Evolutionary conservation across 225 moss, liverwort and hornwort species (phyloP), one percentile per base, ranked within the genome.

Genomic region (Physcomitrium patens): DNA sequence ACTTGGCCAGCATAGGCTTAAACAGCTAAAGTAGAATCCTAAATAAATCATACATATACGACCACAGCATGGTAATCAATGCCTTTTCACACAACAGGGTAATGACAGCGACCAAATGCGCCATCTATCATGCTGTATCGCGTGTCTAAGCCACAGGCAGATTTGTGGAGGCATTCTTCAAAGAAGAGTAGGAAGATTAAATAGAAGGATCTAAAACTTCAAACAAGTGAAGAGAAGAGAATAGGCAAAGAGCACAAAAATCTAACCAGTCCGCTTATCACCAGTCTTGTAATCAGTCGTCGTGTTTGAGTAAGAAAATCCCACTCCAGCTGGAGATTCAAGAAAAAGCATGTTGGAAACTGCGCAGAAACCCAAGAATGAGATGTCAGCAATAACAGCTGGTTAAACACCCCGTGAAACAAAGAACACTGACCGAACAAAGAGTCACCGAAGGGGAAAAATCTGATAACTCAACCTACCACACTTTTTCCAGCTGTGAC

Each of bases 301-400:
- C 64, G 90, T 93, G 79, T 97, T 97, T 37, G 97, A 91, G 75
- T 97, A 97, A 5, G 97, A 97, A 69, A 97, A 97, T 27, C 94
- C 97, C 53, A 97, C 97, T 66, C 97, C 97, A 1, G 94, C 94
- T 28, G 97, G 97, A 28, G 97, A 97, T 66, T 97, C 97, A 3
- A 97, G 56, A 44, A 97, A 97, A 2, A 97, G 63, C 78, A 97
- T 24, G 69, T 97, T 93, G 62, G 97, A 94, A 75, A 91, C 94
- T 96, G 90, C 80, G 71, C 23, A 73, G 24, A 46, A 54, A 76
- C 24, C 49, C 73, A 69, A 12, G 68, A 12, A 68, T 52, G 12
- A 71, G 52, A 27, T 50, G 56, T 77, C 66, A 62, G 66, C 14
- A 65, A 51, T n/a, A n/a, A n/a, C n/a, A 37, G 17, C n/a, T 46